Percentiles rank a stretch among this genome's conserved stretches.
These are phyloP conservation scores for Carex arenaria DNA, from an alignment of 202 grass and related monocot species.

Conservation along the genomic window DNA sequence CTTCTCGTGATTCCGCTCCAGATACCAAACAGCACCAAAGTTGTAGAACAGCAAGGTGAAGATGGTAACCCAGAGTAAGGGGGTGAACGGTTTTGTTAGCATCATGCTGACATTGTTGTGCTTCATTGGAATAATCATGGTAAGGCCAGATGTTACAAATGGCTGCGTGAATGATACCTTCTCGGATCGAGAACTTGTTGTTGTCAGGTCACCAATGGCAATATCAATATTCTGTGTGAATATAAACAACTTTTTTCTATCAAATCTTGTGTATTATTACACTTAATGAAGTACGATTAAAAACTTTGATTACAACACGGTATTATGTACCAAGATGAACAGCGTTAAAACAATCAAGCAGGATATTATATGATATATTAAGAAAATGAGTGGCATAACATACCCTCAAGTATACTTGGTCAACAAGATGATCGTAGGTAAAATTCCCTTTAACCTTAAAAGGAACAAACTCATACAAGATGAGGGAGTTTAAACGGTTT, in stretches of 20 bases:
- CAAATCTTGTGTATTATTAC: not conserved
- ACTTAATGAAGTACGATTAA: too few species aligned
- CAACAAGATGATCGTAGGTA: constrained; percentile 14
- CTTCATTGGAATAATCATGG: constrained; percentile 24
- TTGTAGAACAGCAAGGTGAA: constrained; percentile 17
- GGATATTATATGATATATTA: too few species aligned
- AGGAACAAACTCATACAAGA: constrained; percentile 12
- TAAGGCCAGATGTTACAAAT: constrained; percentile 25
- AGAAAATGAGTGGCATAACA: too few species aligned
- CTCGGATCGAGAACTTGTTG: not conserved
- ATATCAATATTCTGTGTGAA: constrained; percentile 18
- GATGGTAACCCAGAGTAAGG: constrained; percentile 19
- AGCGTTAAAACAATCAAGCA: too few species aligned
- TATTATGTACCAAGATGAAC: too few species aligned
- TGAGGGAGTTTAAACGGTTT: not conserved
- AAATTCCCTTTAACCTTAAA: not conserved
- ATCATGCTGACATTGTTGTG: constrained; percentile 5
- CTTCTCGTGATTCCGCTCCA: constrained; percentile 6
- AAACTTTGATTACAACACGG: too few species aligned
- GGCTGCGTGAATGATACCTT: constrained; percentile 27
- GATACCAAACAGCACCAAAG: constrained; percentile 16
- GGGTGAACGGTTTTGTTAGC: constrained; percentile 23
- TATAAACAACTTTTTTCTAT: not conserved
- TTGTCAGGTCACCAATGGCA: constrained; percentile 31
- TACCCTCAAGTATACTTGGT: constrained; percentile 27